Evolutionary conservation across 495 filamentous ascomycete species (phyloP).

Genomic region (Penicillium paxilli): DNA sequence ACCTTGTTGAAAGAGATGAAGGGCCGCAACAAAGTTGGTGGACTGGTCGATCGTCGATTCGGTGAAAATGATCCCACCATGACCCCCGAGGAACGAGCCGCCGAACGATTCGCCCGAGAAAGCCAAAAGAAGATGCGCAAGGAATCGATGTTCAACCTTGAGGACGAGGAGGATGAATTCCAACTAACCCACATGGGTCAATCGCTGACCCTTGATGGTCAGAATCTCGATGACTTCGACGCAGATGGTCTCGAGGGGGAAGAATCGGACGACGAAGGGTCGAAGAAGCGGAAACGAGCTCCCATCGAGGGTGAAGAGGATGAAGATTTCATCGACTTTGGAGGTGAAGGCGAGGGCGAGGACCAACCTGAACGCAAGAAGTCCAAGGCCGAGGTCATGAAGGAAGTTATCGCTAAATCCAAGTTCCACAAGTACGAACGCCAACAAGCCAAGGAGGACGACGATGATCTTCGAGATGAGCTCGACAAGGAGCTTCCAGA

Average conservation of each 20-base stretch:
- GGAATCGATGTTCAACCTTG: conserved; percentile 81
- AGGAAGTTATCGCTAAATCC: conserved; percentile 96
- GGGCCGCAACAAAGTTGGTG: conserved; percentile 82
- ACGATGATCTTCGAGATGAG: conserved; percentile 84
- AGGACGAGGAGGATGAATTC: conserved; percentile 71
- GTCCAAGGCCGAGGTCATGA: conserved; percentile 92
- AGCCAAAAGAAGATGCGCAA: conserved; percentile 72
- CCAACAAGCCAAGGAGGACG: conserved; percentile 89
- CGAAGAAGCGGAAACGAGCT: conserved; percentile 62
- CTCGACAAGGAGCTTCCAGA: conserved; percentile 76
- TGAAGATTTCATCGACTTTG: conserved; percentile 42
- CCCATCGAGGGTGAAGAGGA: conserved; percentile 33
- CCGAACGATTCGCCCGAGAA: conserved; percentile 85
- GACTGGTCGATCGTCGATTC: conserved; percentile 89
- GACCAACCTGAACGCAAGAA: conserved; percentile 77
- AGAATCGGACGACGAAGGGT: conserved; percentile 61
- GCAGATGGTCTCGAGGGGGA: conserved; percentile 67
- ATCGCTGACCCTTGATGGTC: conserved; percentile 60
- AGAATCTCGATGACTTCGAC: conserved; percentile 68
- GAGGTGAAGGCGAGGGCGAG: conserved; percentile 44
- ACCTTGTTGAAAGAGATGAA: conserved; percentile 87
- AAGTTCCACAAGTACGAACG: conserved; percentile 92
- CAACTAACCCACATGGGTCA: conserved; percentile 84
- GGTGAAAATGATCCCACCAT: conserved; percentile 93
- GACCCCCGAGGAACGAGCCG: conserved; percentile 90